Evolutionary conservation across 441 rosid genomes (phyloP).

Genomic region (Populus hybrid): DNA sequence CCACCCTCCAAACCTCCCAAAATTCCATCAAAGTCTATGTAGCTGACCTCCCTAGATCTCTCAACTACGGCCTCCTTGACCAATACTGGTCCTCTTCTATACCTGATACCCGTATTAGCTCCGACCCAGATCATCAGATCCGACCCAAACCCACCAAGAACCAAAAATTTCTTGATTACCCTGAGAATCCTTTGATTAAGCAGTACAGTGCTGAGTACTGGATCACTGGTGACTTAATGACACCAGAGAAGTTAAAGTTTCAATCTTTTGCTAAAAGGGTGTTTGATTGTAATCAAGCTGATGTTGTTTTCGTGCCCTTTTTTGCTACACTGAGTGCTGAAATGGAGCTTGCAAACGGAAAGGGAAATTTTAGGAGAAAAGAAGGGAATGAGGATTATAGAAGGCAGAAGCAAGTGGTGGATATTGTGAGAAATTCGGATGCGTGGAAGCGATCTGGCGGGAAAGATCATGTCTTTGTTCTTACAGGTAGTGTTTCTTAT

Average conservation of each 20-base stretch:
- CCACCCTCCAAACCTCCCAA: slow-evolving; percentile 3
- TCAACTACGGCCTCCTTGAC: slow-evolving; percentile 67
- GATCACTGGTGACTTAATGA: slow-evolving; percentile 75
- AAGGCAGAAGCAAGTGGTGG: slow-evolving; percentile 66
- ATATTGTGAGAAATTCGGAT: slow-evolving; percentile 49
- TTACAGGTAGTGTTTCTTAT: slow-evolving; percentile 48
- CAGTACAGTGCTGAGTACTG: slow-evolving; percentile 97
- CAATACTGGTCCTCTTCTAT: slow-evolving; percentile 52
- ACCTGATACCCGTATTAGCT: slow-evolving; percentile 60
- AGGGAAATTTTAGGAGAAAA: slow-evolving; percentile 62
- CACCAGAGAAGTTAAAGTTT: slow-evolving; percentile 39
- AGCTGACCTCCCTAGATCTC: slow-evolving; percentile 70
- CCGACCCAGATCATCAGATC: slow-evolving; percentile 62
- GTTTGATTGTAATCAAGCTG: slow-evolving; percentile 45
- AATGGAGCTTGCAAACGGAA: slow-evolving; percentile 73
- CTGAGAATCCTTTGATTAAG: slow-evolving; percentile 77
- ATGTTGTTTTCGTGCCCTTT: slow-evolving; percentile 82
- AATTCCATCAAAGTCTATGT: slow-evolving; percentile 55
- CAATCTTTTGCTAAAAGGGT: slow-evolving; percentile 67
- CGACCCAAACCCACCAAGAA: slow-evolving; percentile 17
- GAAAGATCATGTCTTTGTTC: slow-evolving; percentile 85
- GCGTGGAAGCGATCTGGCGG: slow-evolving; percentile 84
- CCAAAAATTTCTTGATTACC: slow-evolving; percentile 49
- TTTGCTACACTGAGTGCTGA: slow-evolving; percentile 83
- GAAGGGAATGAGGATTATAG: slow-evolving; percentile 63